These are phyloP conservation scores for Dioscorea cayenensis DNA, from an alignment of 116 monocot genomes.

Conservation along the genomic window DNA sequence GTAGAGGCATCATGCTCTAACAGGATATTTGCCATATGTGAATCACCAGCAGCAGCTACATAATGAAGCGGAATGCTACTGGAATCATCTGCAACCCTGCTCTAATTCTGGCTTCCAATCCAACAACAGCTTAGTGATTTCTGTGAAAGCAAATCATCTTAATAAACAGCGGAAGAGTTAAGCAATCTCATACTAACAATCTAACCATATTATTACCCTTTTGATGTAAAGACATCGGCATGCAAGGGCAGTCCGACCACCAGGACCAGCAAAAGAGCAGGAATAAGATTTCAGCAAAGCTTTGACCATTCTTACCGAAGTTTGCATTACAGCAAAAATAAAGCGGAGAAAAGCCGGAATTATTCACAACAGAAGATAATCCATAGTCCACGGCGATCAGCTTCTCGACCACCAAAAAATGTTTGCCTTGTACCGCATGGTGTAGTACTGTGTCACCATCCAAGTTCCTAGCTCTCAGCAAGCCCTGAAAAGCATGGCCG, in stretches of 20 bases:
- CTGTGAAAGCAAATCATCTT: constrained; percentile 4
- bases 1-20: constrained; percentile 2
- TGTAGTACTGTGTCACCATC: neutral
- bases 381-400: neutral
- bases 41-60: constrained; percentile 27
- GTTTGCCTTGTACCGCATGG: neutral
- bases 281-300: neutral
- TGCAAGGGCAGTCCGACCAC: neutral
- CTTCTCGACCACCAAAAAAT: neutral
- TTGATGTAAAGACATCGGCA: neutral
- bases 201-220: neutral
- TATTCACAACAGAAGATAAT: neutral
- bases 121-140: constrained; percentile 11
- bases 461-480: neutral
- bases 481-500: neutral
- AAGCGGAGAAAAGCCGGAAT: neutral
- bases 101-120: constrained; percentile 1
- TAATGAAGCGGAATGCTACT: constrained; percentile 40
- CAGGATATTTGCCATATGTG: constrained; percentile 4
- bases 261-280: neutral
- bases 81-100: neutral
- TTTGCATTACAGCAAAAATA: neutral
- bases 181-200: neutral
- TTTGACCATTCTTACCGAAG: neutral
- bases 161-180: neutral